Conservation (phyloP, 1,139 yeast species). For the Zygoascus sp. region DNA sequence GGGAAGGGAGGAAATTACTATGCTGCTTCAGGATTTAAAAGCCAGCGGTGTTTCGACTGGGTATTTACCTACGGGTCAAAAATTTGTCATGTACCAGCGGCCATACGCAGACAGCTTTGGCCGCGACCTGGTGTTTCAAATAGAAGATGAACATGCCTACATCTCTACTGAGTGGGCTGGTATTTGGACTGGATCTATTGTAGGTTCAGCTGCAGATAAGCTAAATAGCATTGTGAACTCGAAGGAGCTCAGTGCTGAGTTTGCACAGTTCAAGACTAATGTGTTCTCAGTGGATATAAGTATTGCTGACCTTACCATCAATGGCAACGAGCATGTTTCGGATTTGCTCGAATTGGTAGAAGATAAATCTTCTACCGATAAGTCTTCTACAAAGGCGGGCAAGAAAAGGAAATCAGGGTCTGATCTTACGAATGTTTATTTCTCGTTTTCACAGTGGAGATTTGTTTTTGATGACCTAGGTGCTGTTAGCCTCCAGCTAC, state of each 20-base stretch:
- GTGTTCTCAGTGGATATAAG: slow-evolving; percentile 9
- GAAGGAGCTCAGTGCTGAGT: background rate
- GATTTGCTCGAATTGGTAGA: background rate
- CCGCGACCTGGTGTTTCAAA: slow-evolving; percentile 54
- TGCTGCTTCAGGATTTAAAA: slow-evolving; percentile 46
- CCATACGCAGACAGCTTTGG: slow-evolving; percentile 53
- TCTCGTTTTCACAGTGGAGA: slow-evolving; percentile 23
- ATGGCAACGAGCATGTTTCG: slow-evolving; percentile 13
- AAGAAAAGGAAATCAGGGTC: slow-evolving; percentile 7
- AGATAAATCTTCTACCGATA: background rate
- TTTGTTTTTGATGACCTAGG: slow-evolving; percentile 13
- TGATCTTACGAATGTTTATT: slow-evolving; percentile 11
- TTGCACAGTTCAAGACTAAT: background rate
- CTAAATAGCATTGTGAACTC: background rate
- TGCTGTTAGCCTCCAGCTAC: slow-evolving; percentile 14
- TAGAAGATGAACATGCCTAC: slow-evolving; percentile 32
- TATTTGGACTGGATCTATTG: slow-evolving; percentile 5
- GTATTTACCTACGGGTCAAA: slow-evolving; percentile 2
- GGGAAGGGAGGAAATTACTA: slow-evolving; percentile 50
- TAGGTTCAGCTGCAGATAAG: slow-evolving; percentile 4
- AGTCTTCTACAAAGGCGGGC: no score
- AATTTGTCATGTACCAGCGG: slow-evolving; percentile 43
- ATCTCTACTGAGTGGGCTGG: background rate
- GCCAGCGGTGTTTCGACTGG: slow-evolving; percentile 7
- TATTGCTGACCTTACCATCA: slow-evolving; percentile 16